Conservation (phyloP, 257 asterid species). For the Perilla frutescens region DNA sequence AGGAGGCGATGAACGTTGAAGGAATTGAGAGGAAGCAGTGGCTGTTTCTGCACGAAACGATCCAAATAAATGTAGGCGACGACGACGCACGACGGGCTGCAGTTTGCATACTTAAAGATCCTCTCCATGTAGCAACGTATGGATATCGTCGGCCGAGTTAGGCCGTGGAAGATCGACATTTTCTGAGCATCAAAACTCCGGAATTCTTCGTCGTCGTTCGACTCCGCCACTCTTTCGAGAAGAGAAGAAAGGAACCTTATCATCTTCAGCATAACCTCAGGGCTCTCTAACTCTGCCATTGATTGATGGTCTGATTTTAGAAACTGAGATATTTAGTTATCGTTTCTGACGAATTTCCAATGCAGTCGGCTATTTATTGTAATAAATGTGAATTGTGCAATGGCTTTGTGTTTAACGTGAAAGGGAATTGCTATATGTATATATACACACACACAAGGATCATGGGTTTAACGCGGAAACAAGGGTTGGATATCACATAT, state of each 20-base stretch:
- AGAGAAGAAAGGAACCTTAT: constrained; percentile 46
- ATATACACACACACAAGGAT: no score
- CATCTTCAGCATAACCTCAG: constrained; percentile 44
- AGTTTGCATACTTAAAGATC: constrained; percentile 75
- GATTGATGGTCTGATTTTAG: not conserved
- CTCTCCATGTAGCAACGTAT: constrained; percentile 61
- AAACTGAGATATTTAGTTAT: no score
- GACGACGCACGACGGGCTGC: constrained; percentile 68
- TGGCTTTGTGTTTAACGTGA: no score
- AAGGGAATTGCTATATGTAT: no score
- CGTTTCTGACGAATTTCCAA: no score
- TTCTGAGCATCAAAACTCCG: constrained; percentile 28
- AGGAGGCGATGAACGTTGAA: constrained; percentile 77
- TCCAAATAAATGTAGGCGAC: constrained; percentile 78
- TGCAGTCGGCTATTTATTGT: no score
- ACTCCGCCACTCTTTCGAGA: constrained; percentile 54
- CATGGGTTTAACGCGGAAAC: no score
- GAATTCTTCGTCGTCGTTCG: constrained; percentile 42
- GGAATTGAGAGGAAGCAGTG: constrained; percentile 57
- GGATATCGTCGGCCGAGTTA: constrained; percentile 58
- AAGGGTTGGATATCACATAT: no score
- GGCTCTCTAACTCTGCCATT: constrained; percentile 58
- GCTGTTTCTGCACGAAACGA: constrained; percentile 63
- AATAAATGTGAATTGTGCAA: no score
- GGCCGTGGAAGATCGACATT: constrained; percentile 61